Evolutionary conservation across 2,329 filamentous ascomycete species (phyloP).

Genomic region (Fusarium sp.): DNA sequence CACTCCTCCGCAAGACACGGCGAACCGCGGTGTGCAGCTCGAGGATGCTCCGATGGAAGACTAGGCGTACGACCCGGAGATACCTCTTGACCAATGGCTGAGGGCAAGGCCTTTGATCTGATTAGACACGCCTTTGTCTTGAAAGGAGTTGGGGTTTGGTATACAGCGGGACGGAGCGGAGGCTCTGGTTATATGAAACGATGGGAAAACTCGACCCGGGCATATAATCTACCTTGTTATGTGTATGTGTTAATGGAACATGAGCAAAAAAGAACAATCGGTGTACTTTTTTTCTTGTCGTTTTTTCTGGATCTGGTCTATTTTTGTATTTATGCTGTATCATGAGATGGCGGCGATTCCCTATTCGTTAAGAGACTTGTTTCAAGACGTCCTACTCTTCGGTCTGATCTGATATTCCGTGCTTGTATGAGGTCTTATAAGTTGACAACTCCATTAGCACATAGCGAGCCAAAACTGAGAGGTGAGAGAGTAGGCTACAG

Average conservation of each 20-base stretch:
- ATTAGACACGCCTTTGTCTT: conserved; percentile 26
- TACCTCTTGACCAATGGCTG: conserved; percentile 25
- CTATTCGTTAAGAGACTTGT: conserved; percentile 41
- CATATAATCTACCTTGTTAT: conserved; percentile 41
- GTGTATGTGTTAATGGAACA: conserved; percentile 52
- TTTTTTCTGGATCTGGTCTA: conserved; percentile 35
- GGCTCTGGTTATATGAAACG: conserved; percentile 18
- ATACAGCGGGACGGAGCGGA: conserved; percentile 31
- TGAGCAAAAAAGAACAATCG: conserved; percentile 48
- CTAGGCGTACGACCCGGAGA: conserved; percentile 50
- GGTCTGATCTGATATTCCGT: conserved; percentile 3
- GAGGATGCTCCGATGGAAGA: conserved; percentile 69
- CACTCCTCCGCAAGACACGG: conserved; percentile 51
- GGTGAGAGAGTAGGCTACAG: conserved; percentile 9
- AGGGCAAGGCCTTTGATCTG: conserved; percentile 27
- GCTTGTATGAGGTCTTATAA: too few relatives aligned
- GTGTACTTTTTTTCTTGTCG: conserved; percentile 42
- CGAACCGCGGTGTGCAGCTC: conserved; percentile 63
- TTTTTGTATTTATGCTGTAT: conserved; percentile 51
- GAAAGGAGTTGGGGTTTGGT: conserved; percentile 35
- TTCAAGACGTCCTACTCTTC: conserved; percentile 23
- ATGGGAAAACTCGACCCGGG: conserved; percentile 19
- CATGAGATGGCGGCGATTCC: conserved; percentile 47
- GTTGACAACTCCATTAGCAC: background rate
- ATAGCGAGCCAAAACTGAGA: background rate